phyloP scores from a whole-genome alignment of 257 asterid species.

The Fraxinus pennsylvanica region DNA sequence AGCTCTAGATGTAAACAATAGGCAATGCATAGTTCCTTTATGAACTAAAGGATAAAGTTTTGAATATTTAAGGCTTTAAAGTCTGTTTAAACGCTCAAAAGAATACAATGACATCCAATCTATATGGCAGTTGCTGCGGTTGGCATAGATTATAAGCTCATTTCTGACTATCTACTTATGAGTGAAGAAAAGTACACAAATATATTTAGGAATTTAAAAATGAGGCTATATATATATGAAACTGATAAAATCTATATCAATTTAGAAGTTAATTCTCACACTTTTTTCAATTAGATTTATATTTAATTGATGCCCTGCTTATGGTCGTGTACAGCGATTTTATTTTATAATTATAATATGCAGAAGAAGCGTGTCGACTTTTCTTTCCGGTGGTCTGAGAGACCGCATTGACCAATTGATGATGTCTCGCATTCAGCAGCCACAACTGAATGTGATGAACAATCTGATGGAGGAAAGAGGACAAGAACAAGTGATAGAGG shows the following conservation, averaged over 20 bases:
- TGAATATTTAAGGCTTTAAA: background rate
- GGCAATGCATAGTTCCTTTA: background rate
- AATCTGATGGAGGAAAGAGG: conserved; percentile 11
- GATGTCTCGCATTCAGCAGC: conserved; percentile 57
- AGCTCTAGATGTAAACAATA: background rate
- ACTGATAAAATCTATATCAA: background rate
- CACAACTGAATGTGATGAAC: conserved; percentile 21
- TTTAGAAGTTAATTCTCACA: background rate
- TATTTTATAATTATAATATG: conserved; percentile 25
- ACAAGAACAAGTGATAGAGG: conserved; percentile 26
- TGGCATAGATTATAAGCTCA: no score
- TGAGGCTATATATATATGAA: no score
- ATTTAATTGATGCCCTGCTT: background rate
- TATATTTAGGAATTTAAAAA: background rate
- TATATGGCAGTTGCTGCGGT: no score
- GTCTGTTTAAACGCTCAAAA: no score
- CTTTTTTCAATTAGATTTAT: background rate
- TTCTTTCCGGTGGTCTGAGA: conserved; percentile 72
- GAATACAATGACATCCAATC: no score
- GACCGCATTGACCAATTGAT: conserved; percentile 65
- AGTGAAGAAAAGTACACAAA: no score
- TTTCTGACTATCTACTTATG: no score
- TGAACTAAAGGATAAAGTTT: background rate
- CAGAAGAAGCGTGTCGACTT: conserved; percentile 79
- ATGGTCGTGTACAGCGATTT: background rate